Evolutionary conservation across 176 grass and related monocot genomes (phyloP).

Genomic region (maize (Zea mays)): Zm-B73-REFERENCE-NAM-5.0 NC_050096.1:72095501-72096000

Average conservation of each 20-base stretch:
- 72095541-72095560: neutral
- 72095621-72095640: slow-evolving; percentile 14
- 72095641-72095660: slow-evolving; percentile 5
- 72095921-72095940: slow-evolving; percentile 34
- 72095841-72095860: slow-evolving; percentile 63
- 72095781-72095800: slow-evolving; percentile 65
- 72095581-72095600: neutral
- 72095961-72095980: slow-evolving; percentile 46
- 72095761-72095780: slow-evolving; percentile 39
- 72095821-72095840: slow-evolving; percentile 88
- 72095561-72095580: neutral
- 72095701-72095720: slow-evolving; percentile 38
- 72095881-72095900: slow-evolving; percentile 54
- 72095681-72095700: slow-evolving; percentile 85
- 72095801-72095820: slow-evolving; percentile 58
- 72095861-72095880: slow-evolving; percentile 67
- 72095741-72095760: slow-evolving; percentile 37
- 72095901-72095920: slow-evolving; percentile 18
- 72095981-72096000: slow-evolving; percentile 30
- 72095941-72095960: slow-evolving; percentile 47
- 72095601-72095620: neutral
- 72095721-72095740: slow-evolving; percentile 29
- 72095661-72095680: slow-evolving; percentile 45
- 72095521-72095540: slow-evolving; percentile 8
- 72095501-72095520: slow-evolving; percentile 20